phyloP scores from a whole-genome alignment of 306 rosid genomes.

The Boehmeria nivea region DNA sequence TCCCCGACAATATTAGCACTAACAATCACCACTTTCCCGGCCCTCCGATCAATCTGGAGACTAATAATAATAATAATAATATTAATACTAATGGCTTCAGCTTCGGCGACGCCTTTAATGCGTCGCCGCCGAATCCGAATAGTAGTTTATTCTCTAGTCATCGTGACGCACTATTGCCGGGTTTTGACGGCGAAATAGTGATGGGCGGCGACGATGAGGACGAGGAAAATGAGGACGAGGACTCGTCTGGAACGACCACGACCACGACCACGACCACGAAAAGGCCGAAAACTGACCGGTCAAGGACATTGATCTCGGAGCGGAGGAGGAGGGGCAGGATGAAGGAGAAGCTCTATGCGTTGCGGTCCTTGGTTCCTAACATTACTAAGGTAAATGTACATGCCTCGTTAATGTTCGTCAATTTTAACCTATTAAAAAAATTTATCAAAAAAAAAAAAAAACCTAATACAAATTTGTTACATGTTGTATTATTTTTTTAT shows the following conservation, averaged over 20 bases:
- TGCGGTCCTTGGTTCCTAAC: slow-evolving; percentile 83
- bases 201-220: slow-evolving; percentile 15
- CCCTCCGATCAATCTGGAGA: slow-evolving; percentile 1
- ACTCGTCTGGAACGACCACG: slow-evolving; percentile 37
- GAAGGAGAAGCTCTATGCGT: slow-evolving; percentile 90
- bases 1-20: no score
- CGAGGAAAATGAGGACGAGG: slow-evolving; percentile 27
- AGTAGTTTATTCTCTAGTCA: slow-evolving; percentile 15
- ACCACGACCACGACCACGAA: slow-evolving; percentile 16
- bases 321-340: slow-evolving; percentile 68
- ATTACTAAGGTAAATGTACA: slow-evolving; percentile 60
- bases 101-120: not conserved
- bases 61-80: not conserved
- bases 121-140: no score
- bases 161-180: slow-evolving; percentile 24
- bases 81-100: not conserved
- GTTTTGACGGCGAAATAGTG: slow-evolving; percentile 30
- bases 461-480: no score
- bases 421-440: not conserved
- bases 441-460: no score
- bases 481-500: no score
- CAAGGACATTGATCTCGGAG: slow-evolving; percentile 76
- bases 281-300: slow-evolving; percentile 51
- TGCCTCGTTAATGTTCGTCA: not conserved
- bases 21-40: slow-evolving; percentile 15